phyloP scores from a whole-genome alignment of 257 asterid species.

The Penstemon eatonii region DNA sequence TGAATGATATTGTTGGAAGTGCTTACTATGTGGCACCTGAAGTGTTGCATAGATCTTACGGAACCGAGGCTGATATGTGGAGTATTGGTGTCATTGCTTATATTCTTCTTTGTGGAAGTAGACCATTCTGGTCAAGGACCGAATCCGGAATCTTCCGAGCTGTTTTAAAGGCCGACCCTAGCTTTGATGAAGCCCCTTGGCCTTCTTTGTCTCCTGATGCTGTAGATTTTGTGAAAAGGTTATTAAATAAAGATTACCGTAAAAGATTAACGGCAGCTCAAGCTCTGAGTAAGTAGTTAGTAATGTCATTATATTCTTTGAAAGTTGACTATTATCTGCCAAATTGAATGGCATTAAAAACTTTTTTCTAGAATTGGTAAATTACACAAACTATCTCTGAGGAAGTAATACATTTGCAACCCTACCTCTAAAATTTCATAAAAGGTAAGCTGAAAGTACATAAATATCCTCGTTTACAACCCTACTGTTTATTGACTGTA shows the following conservation, averaged over 20 bases:
- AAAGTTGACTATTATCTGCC: too few species aligned
- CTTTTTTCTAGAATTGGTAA: too few species aligned
- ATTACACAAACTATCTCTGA: too few species aligned
- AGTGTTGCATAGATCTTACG: constrained; percentile 85
- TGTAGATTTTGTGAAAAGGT: constrained; percentile 79
- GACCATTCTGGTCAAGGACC: constrained; percentile 80
- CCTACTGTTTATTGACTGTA: too few species aligned
- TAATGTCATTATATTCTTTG: too few species aligned
- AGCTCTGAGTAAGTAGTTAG: constrained; percentile 70
- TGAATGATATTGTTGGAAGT: constrained; percentile 90
- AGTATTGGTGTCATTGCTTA: constrained; percentile 92
- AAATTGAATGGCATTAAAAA: too few species aligned
- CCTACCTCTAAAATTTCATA: too few species aligned
- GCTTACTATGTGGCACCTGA: constrained; percentile 86
- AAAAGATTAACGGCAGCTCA: constrained; percentile 86
- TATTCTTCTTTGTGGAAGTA: constrained; percentile 86
- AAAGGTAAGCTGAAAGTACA: too few species aligned
- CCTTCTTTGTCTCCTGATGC: constrained; percentile 78
- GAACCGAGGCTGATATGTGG: constrained; percentile 98
- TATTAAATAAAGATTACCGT: constrained; percentile 82
- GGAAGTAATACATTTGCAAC: too few species aligned
- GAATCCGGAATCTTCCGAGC: constrained; percentile 77
- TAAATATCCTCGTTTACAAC: too few species aligned
- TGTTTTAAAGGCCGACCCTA: constrained; percentile 70
- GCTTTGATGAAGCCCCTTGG: constrained; percentile 85